These are phyloP conservation scores for Aureoboletus auriporus DNA, from an alignment of 768 basidiomycete genomes.

Conservation along the genomic window DNA sequence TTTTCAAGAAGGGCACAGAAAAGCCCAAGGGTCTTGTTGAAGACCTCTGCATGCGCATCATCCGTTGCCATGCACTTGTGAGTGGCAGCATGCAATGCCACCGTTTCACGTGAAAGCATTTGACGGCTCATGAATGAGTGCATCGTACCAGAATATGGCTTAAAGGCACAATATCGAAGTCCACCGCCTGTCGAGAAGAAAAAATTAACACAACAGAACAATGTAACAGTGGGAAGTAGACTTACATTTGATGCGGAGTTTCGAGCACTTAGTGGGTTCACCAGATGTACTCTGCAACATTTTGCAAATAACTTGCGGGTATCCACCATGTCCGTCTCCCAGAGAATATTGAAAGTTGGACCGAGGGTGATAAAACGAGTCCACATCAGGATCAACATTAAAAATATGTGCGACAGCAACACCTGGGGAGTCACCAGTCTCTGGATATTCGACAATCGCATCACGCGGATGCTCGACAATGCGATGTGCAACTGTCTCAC, in stretches of 20 bases:
- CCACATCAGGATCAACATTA: background rate
- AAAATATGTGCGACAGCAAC: background rate
- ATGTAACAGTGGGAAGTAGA: too few species aligned
- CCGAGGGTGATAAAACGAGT: background rate
- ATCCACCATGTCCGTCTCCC: constrained; percentile 1
- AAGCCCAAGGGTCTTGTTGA: background rate
- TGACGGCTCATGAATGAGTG: background rate
- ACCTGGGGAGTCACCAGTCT: constrained; percentile 1
- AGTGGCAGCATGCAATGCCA: background rate
- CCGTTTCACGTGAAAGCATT: background rate
- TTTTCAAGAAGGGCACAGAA: background rate
- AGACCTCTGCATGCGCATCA: background rate
- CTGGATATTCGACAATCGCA: background rate
- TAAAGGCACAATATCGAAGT: background rate
- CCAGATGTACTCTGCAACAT: background rate
- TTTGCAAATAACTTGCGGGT: background rate
- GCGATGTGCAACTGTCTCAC: background rate
- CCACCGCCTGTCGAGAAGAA: too few species aligned
- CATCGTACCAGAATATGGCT: rapidly evolving
- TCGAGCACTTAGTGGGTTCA: background rate
- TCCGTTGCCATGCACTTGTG: background rate
- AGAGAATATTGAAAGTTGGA: constrained; percentile 5
- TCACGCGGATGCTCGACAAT: background rate
- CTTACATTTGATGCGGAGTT: background rate
- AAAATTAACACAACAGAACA: too few species aligned